phyloP scores from a whole-genome alignment of 345 rosid species.

The Pistacia integerrima region DNA sequence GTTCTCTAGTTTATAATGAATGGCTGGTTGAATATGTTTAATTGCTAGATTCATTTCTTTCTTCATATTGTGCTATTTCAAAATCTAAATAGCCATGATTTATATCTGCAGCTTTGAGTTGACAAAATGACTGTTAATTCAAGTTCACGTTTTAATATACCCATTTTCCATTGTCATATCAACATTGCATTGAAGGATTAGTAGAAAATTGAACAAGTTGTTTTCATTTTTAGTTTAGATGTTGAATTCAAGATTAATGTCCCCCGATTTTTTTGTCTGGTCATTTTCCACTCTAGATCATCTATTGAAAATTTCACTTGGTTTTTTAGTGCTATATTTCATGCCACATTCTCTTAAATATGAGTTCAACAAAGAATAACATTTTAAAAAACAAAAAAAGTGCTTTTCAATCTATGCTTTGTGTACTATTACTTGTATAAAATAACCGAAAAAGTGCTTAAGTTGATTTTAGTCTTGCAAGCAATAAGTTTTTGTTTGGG shows the following conservation, averaged over 20 bases:
- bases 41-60: no score
- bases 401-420: no score
- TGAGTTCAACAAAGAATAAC: background rate
- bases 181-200: background rate
- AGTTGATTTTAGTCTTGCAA: background rate
- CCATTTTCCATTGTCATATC: background rate
- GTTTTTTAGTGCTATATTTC: background rate
- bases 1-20: no score
- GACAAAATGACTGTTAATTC: background rate
- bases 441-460: background rate
- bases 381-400: no score
- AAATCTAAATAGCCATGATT: background rate
- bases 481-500: background rate
- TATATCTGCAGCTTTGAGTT: background rate
- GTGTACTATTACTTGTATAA: no score
- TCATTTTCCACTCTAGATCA: background rate
- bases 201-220: background rate
- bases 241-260: background rate
- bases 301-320: background rate
- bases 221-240: no score
- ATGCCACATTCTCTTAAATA: background rate
- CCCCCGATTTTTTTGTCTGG: background rate
- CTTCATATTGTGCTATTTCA: no score
- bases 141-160: background rate
- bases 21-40: background rate